Evolutionary conservation across 495 filamentous ascomycete species (phyloP), one percentile per base, ranked within the genome.

Genomic region (Talaromyces stipitatus): DNA sequence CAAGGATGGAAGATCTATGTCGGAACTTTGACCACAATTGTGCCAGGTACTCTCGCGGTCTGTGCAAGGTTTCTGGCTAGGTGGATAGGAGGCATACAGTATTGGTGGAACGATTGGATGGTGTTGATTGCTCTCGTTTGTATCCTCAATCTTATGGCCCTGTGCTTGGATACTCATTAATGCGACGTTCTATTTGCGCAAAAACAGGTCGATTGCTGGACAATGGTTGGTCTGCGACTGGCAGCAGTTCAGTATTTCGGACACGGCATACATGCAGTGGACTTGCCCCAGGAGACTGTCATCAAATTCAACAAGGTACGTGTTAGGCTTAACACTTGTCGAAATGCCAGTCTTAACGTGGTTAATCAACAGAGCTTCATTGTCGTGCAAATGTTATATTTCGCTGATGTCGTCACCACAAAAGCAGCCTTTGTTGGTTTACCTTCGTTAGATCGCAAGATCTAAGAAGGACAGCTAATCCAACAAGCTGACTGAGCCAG

Each of bases 101-200:
- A 65, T 9, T 73, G 72, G 70, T 75, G 70, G 70, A 70, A 73
- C 67, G 72, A 73, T 45, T 72, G 62, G 50, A 69, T 61, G 8
- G 68, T 75, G 53, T 56, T 61, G 0, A 52, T 61, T 32, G 61
- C 72, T 11, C 36, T 73, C 59, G 64, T 70, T 51, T 54, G 62
- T 57, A 3, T 9, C 9, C 23, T 45, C 29, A 26, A 14, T 1
- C 7, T 24, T 36, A 1, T 55, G n/a, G 12, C 20, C 33, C 4
- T 16, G 33, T 4, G 20, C 3, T 51, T 16, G 6, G 4, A n/a
- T 6, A 16, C 7, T n/a, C 9, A n/a, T n/a, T 36, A 36, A 36
- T 4, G 33, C 33, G 5, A n/a, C 14, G 33, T 24, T 2, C 10
- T 5, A 1, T 16, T 52, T 10, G 23, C 23, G 1, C 45, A 20